These are phyloP conservation scores for Yamadazyma triangularis DNA, from an alignment of 1,139 yeast species.

Conservation along the genomic window DNA sequence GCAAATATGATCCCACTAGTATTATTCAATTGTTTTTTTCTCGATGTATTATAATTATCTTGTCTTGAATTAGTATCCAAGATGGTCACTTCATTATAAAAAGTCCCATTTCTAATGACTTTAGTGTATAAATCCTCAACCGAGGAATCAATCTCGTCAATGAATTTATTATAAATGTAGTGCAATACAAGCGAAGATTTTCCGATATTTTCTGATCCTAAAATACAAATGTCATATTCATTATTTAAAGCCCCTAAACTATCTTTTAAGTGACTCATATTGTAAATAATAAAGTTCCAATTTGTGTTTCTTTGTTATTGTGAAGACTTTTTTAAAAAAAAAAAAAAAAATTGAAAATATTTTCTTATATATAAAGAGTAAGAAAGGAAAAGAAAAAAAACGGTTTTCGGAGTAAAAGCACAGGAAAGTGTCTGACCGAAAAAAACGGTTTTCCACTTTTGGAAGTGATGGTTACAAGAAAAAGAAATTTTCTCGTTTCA, in stretches of 20 bases:
- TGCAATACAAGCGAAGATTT: constrained; percentile 26
- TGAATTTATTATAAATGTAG: constrained; percentile 20
- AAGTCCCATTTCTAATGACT: constrained; percentile 12
- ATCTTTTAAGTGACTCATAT: constrained; percentile 9
- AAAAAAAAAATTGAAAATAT: no score
- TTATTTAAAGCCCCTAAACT: constrained; percentile 19
- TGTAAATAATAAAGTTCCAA: no score
- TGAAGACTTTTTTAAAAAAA: no score
- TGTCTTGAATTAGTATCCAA: constrained; percentile 21
- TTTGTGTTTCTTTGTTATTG: no score
- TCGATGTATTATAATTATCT: constrained; percentile 26
- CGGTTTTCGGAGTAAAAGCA: no score
- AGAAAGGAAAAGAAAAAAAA: no score
- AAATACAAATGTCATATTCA: constrained; percentile 29
- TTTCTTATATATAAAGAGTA: no score
- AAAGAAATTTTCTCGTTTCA: no score
- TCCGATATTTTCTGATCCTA: constrained; percentile 26
- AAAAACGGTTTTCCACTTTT: no score
- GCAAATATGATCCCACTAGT: constrained; percentile 27
- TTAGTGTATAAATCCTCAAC: constrained; percentile 31
- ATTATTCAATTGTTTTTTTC: constrained; percentile 25
- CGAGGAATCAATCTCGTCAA: constrained; percentile 17
- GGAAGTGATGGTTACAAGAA: no score
- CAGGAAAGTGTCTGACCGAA: no score
- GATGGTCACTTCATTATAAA: constrained; percentile 23